These are phyloP conservation scores for Polygonum aviculare DNA, from an alignment of 148 eudicot species.

Conservation along the genomic window DNA sequence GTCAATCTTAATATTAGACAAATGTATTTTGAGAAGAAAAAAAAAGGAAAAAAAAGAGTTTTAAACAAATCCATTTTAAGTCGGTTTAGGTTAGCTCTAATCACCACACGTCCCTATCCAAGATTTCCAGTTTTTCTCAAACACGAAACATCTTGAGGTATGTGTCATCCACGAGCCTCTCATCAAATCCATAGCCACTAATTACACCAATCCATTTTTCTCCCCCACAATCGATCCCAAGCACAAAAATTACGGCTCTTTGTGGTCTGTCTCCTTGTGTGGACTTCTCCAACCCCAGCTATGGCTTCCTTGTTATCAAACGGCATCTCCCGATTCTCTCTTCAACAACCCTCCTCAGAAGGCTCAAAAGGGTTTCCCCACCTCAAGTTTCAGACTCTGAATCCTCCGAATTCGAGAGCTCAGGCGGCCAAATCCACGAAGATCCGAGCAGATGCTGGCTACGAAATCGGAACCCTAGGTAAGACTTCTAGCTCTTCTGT, in stretches of 20 bases:
- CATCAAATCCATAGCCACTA: conserved; percentile 10
- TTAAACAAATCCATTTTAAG: too few relatives aligned
- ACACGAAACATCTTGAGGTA: neutral
- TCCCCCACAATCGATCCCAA: too few relatives aligned
- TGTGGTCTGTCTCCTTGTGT: neutral
- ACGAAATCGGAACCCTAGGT: conserved; percentile 29
- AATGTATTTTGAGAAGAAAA: too few relatives aligned
- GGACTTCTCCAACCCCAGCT: conserved; percentile 12
- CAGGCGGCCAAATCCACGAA: conserved; percentile 22
- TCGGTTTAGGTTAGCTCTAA: neutral
- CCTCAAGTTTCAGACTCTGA: conserved; percentile 21
- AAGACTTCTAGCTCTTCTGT: conserved; percentile 8
- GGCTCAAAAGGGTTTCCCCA: conserved; percentile 28
- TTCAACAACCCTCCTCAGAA: conserved; percentile 31
- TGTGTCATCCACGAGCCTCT: conserved; percentile 26
- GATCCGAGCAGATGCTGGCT: conserved; percentile 52
- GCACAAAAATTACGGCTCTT: neutral
- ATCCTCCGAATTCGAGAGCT: conserved; percentile 19
- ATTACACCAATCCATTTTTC: neutral
- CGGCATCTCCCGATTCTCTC: conserved; percentile 37
- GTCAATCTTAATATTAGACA: too few relatives aligned
- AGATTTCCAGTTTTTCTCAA: neutral
- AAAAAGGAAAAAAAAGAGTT: too few relatives aligned
- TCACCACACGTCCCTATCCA: neutral
- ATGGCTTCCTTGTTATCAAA: conserved; percentile 72